Percentiles rank a stretch among this genome's conserved stretches.
Conservation (phyloP, 257 asterid species). For the Fraxinus quadrangulata region DNA sequence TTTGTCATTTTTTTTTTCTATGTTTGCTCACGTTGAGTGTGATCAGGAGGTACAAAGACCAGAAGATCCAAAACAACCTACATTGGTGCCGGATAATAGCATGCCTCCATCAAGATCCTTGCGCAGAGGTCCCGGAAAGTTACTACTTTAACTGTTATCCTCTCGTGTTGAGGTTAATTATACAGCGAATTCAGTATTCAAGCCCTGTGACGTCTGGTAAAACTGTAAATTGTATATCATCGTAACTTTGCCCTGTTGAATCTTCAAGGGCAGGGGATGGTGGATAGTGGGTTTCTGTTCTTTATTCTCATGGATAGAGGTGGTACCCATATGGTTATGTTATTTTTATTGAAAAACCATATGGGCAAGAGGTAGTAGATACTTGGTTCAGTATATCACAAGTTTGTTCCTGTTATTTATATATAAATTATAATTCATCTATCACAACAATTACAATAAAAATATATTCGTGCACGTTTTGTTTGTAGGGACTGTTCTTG, state of each 20-base stretch:
- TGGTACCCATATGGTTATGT: conserved; percentile 61
- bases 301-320: conserved; percentile 29
- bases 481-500: background rate
- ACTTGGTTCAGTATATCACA: background rate
- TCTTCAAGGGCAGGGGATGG: conserved; percentile 38
- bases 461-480: background rate
- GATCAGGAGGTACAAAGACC: conserved; percentile 68
- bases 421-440: conserved; percentile 25
- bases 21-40: conserved; percentile 14
- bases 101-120: conserved; percentile 71
- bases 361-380: conserved; percentile 42
- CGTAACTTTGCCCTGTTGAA: conserved; percentile 53
- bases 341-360: conserved; percentile 61
- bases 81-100: conserved; percentile 42
- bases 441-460: conserved; percentile 16
- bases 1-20: background rate
- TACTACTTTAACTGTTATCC: conserved; percentile 46
- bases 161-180: conserved; percentile 31
- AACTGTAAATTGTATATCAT: conserved; percentile 76
- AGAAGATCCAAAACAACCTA: conserved; percentile 59
- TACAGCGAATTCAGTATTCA: conserved; percentile 34
- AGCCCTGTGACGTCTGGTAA: conserved; percentile 28
- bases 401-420: conserved; percentile 37
- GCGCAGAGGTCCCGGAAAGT: conserved; percentile 67
- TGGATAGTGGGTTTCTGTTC: conserved; percentile 41